Percentiles rank a stretch among this genome's conserved stretches.
Conservation (phyloP, 768 basidiomycete genomes). For the Mycena pura region DNA sequence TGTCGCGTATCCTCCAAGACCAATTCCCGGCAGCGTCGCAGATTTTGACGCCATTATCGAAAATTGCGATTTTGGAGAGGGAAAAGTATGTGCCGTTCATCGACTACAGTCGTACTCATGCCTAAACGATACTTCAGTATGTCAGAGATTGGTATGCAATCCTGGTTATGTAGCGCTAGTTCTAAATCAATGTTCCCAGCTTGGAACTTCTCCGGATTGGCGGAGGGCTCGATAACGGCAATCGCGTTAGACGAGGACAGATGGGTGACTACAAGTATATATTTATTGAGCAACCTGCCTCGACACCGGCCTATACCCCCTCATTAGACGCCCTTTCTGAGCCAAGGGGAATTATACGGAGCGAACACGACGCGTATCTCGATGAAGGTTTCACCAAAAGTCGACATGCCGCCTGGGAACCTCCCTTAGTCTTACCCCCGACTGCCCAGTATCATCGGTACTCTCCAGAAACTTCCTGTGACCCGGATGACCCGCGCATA, state of each 20-base stretch:
- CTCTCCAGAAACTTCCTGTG: slow-evolving; percentile 64
- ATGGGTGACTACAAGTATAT: slow-evolving; percentile 89
- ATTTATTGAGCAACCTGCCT: slow-evolving; percentile 66
- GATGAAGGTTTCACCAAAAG: slow-evolving; percentile 65
- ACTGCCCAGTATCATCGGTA: slow-evolving; percentile 62
- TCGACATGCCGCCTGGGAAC: slow-evolving; percentile 69
- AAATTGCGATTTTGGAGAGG: slow-evolving; percentile 86
- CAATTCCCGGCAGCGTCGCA: slow-evolving; percentile 80
- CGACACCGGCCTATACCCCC: slow-evolving; percentile 26
- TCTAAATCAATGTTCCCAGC: neutral
- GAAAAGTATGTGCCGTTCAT: slow-evolving; percentile 59
- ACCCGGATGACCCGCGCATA: slow-evolving; percentile 81
- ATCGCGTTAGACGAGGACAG: slow-evolving; percentile 74
- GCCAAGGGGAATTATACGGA: slow-evolving; percentile 24
- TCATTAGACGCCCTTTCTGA: slow-evolving; percentile 17
- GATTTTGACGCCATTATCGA: slow-evolving; percentile 91
- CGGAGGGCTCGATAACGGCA: slow-evolving; percentile 84
- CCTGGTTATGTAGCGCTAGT: neutral
- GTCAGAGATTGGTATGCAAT: slow-evolving; percentile 79
- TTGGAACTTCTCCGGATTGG: slow-evolving; percentile 91
- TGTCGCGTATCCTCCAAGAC: slow-evolving; percentile 87
- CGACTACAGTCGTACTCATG: slow-evolving; percentile 7
- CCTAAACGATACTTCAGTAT: slow-evolving; percentile 60
- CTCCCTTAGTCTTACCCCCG: slow-evolving; percentile 53
- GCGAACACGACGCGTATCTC: slow-evolving; percentile 46